Conservation (phyloP, 2,329 filamentous ascomycete genomes). For the Sphaerulina vaccinii region DNA sequence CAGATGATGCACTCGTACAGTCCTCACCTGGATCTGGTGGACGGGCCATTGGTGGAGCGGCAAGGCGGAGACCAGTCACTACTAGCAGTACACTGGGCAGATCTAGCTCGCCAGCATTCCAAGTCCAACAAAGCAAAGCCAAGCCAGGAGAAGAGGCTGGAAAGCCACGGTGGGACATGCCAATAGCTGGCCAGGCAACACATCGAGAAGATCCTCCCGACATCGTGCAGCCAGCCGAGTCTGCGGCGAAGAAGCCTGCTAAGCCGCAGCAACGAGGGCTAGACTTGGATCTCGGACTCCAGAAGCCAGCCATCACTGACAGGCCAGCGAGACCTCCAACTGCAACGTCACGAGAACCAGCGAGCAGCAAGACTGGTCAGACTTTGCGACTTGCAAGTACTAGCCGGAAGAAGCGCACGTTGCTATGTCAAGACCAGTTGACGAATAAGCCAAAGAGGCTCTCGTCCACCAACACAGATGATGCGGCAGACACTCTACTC, state of each 20-base stretch:
- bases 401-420: constrained; percentile 41
- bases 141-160: not conserved
- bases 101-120: constrained; percentile 40
- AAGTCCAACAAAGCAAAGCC: constrained; percentile 16
- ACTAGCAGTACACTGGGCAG: not conserved
- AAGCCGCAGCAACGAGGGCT: too few relatives aligned
- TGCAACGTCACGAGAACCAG: constrained; percentile 1
- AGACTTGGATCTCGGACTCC: not conserved
- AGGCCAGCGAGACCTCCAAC: not conserved
- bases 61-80: not conserved
- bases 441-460: constrained; percentile 19
- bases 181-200: too few relatives aligned
- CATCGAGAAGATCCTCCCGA: too few relatives aligned
- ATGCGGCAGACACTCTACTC: constrained; percentile 9
- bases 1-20: constrained; percentile 28
- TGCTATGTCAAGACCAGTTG: constrained; percentile 44
- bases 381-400: constrained; percentile 42
- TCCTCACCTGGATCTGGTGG: too few relatives aligned
- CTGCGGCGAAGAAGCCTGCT: too few relatives aligned
- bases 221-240: too few relatives aligned
- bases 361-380: constrained; percentile 18
- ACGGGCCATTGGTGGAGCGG: too few relatives aligned
- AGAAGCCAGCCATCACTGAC: not conserved
- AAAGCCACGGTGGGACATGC: not conserved
- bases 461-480: constrained; percentile 22